Conservation (phyloP, 805 yeast species). For the Naumovozyma castellii region DNA sequence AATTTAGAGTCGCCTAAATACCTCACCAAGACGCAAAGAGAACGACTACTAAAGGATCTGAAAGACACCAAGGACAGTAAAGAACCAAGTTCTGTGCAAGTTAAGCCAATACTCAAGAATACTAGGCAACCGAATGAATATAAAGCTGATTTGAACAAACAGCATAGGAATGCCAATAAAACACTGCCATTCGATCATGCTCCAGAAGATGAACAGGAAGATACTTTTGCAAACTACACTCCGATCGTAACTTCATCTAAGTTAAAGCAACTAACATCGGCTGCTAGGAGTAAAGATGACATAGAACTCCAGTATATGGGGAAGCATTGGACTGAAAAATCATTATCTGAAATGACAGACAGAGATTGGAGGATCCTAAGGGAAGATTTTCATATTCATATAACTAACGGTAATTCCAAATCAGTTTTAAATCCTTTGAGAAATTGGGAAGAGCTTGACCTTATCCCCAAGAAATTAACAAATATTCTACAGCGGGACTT, state of each 20-base stretch:
- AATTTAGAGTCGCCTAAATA: conserved; percentile 32
- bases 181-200: neutral
- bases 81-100: neutral
- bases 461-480: conserved; percentile 36
- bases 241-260: conserved; percentile 30
- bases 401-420: conserved; percentile 35
- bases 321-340: conserved; percentile 59
- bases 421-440: conserved; percentile 47
- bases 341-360: conserved; percentile 52
- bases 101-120: too few species aligned
- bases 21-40: conserved; percentile 39
- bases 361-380: conserved; percentile 86
- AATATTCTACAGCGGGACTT: conserved; percentile 31
- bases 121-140: too few species aligned
- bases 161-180: conserved; percentile 1
- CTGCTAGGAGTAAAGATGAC: conserved; percentile 3
- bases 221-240: conserved; percentile 41
- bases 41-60: conserved; percentile 3
- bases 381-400: conserved; percentile 63
- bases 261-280: neutral
- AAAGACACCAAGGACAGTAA: neutral
- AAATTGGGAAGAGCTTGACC: conserved; percentile 55
- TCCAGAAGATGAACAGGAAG: conserved; percentile 46
- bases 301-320: conserved; percentile 18
- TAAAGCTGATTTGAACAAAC: too few species aligned